phyloP scores from a whole-genome alignment of 2,329 filamentous ascomycete genomes.

The Neurospora sp. region DNA sequence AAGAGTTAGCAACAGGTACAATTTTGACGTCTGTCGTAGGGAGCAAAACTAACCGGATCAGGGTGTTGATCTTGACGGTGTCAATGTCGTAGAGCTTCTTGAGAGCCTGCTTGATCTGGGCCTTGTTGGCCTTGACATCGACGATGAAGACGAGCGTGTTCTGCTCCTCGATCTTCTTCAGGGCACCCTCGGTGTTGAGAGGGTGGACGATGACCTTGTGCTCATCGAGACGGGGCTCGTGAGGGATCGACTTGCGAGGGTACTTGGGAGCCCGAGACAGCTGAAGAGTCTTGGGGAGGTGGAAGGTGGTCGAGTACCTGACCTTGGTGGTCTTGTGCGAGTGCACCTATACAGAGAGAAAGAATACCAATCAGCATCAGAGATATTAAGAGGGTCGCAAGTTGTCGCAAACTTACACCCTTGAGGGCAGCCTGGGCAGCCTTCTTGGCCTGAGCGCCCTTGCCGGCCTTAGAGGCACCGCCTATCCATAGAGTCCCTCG shows the following conservation, averaged over 20 bases:
- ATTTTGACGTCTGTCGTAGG: no score
- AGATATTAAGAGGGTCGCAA: neutral
- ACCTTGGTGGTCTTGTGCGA: slow-evolving; percentile 85
- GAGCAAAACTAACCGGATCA: slow-evolving; percentile 65
- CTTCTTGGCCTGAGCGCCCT: slow-evolving; percentile 72
- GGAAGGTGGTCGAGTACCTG: slow-evolving; percentile 88
- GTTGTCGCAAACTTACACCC: slow-evolving; percentile 59
- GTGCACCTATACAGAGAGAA: slow-evolving; percentile 32
- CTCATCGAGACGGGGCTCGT: slow-evolving; percentile 86
- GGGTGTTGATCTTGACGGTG: slow-evolving; percentile 97
- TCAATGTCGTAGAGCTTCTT: slow-evolving; percentile 99
- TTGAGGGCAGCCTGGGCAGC: slow-evolving; percentile 94
- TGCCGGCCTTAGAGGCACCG: slow-evolving; percentile 43
- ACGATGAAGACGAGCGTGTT: slow-evolving; percentile 99
- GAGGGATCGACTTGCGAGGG: slow-evolving; percentile 88
- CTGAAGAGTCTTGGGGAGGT: slow-evolving; percentile 92
- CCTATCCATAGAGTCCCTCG: slow-evolving; percentile 39
- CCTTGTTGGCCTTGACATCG: slow-evolving; percentile 97
- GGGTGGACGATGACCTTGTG: slow-evolving; percentile 97
- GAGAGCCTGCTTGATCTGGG: slow-evolving; percentile 94
- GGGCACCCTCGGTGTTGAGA: slow-evolving; percentile 98
- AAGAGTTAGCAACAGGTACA: slow-evolving; percentile 8
- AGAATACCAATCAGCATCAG: slow-evolving; percentile 12
- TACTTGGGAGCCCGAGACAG: slow-evolving; percentile 90
- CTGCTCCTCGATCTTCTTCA: slow-evolving; percentile 99